A percentile compares a stretch with the other conserved stretches of the same genome.
These are phyloP conservation scores for Chaetomidium leptoderma DNA, from an alignment of 495 filamentous ascomycete species.

Conservation along the genomic window DNA sequence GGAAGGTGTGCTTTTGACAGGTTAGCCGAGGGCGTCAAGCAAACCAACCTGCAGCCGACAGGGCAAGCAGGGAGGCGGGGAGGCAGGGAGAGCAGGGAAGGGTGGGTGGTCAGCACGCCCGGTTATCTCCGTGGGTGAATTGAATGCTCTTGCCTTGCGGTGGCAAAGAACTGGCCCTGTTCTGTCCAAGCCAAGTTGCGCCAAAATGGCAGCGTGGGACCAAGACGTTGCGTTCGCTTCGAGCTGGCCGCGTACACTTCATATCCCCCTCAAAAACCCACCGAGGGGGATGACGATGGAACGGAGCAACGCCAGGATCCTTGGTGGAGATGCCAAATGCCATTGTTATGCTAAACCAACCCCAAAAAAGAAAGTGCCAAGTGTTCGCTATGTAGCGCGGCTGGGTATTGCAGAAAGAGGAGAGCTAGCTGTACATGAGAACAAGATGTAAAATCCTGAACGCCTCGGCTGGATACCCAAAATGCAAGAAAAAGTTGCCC, in stretches of 20 bases:
- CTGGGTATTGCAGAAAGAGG: constrained; percentile 4
- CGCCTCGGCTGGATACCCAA: not conserved
- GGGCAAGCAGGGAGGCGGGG: no score
- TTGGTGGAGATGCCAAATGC: not conserved
- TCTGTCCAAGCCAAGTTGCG: not conserved
- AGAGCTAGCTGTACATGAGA: not conserved
- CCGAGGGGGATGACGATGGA: no score
- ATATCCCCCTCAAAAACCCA: no score
- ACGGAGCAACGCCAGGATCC: no score
- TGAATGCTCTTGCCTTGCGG: no score
- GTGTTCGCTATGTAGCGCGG: not conserved
- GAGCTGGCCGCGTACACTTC: not conserved
- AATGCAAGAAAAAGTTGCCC: not conserved
- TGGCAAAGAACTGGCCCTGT: not conserved
- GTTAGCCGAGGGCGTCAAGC: no score
- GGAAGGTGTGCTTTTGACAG: no score
- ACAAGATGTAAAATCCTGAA: not conserved
- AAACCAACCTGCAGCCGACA: no score
- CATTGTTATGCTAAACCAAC: not conserved
- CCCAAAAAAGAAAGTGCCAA: not conserved
- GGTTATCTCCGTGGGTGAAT: no score
- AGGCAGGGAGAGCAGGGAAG: no score
- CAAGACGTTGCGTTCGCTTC: constrained; percentile 4
- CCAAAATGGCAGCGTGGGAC: not conserved
- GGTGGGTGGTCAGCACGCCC: no score